These are phyloP conservation scores for Cladophialophora psammophila DNA, from an alignment of 2,329 filamentous ascomycete genomes.

Conservation along the genomic window DNA sequence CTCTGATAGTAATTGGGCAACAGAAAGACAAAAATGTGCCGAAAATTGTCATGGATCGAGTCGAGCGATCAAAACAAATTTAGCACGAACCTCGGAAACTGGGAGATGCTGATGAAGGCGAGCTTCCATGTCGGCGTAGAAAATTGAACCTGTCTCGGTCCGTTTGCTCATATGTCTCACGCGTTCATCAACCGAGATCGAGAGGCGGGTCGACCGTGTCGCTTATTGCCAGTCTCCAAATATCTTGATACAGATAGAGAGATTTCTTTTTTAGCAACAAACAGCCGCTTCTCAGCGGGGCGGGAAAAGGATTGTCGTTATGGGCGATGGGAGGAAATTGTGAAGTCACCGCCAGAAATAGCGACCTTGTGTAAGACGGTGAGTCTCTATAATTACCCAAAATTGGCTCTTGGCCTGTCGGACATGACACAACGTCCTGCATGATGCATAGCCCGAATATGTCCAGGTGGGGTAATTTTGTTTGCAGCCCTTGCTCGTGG, in stretches of 20 bases:
- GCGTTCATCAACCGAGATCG: background rate
- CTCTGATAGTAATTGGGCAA: background rate
- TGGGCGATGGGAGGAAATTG: background rate
- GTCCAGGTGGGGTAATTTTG: background rate
- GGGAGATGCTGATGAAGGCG: background rate
- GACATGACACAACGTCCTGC: slow-evolving; percentile 13
- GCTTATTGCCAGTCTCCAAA: background rate
- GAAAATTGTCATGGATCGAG: background rate
- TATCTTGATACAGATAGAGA: background rate
- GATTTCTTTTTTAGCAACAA: no score
- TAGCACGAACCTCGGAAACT: no score
- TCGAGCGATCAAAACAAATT: background rate
- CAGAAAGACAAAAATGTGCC: background rate
- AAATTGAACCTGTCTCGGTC: slow-evolving; percentile 8
- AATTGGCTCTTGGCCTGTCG: background rate
- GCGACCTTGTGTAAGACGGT: background rate
- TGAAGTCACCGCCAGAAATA: background rate
- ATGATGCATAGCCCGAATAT: background rate
- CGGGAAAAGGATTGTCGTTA: background rate
- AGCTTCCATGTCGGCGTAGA: background rate
- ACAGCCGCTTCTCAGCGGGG: background rate
- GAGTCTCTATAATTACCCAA: slow-evolving; percentile 4
- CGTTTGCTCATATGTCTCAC: slow-evolving; percentile 10
- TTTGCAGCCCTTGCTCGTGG: background rate
- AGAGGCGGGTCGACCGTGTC: background rate